These are phyloP conservation scores for Trichoderma harzianum DNA, from an alignment of 2,329 filamentous ascomycete species.

Conservation along the genomic window DNA sequence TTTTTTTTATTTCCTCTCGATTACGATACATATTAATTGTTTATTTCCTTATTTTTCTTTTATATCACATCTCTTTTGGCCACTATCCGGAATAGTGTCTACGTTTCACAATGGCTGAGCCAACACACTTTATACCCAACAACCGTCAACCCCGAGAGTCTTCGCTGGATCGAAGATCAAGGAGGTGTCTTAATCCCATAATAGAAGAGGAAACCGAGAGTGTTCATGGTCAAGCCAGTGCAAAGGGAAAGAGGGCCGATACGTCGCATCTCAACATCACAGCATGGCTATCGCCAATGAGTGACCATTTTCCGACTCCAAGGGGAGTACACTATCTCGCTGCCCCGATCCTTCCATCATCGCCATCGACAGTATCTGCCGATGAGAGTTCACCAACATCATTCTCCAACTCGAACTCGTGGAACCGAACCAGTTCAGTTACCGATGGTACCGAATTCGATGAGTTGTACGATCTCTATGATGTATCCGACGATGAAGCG, in stretches of 20 bases:
- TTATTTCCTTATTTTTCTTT: slow-evolving; percentile 16
- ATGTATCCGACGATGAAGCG: slow-evolving; percentile 59
- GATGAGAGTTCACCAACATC: slow-evolving; percentile 53
- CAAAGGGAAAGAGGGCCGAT: slow-evolving; percentile 27
- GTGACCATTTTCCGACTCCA: slow-evolving; percentile 70
- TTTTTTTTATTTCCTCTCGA: neutral
- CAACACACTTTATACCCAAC: slow-evolving; percentile 24
- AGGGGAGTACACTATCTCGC: slow-evolving; percentile 63
- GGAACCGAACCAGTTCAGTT: slow-evolving; percentile 61
- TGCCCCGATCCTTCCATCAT: slow-evolving; percentile 59
- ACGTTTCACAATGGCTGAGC: slow-evolving; percentile 46
- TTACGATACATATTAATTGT: slow-evolving; percentile 17
- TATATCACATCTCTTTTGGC: neutral
- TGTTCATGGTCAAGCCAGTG: slow-evolving; percentile 25
- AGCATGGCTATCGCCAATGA: slow-evolving; percentile 57
- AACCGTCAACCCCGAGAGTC: slow-evolving; percentile 46
- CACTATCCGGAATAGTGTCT: slow-evolving; percentile 33
- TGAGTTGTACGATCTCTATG: slow-evolving; percentile 82
- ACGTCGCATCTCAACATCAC: slow-evolving; percentile 49
- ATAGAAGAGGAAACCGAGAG: slow-evolving; percentile 54
- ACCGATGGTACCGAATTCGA: slow-evolving; percentile 74
- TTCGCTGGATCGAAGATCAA: slow-evolving; percentile 55
- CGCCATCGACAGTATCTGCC: slow-evolving; percentile 53
- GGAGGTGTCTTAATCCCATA: slow-evolving; percentile 61
- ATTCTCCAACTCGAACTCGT: slow-evolving; percentile 55